Evolutionary conservation across 306 rosid species (phyloP), one percentile per base, ranked within the genome.

Genomic region (Lablab purpureus): DNA sequence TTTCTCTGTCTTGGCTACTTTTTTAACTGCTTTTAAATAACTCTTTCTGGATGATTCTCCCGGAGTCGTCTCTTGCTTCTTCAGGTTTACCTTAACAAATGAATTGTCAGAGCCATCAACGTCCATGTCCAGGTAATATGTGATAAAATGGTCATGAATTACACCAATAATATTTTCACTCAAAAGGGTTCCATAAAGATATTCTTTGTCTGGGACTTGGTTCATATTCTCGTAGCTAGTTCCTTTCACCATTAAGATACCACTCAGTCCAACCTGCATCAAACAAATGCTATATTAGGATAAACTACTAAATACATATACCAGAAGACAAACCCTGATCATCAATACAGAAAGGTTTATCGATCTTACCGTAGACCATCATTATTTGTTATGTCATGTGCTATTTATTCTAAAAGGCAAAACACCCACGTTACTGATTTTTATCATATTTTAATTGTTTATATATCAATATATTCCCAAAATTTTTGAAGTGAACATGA

Each of bases 201-300:
- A 58, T 19, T 94, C 94, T 50, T 84, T 46, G 7, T 59, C 64
- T 0, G 81, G 56, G 51, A 88, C 79, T 45, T 92, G 87, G 76
- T 87, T 84, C 66, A 83, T 74, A 72, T 92, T 84, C 12, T 89
- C 87, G 56, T 89, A 92, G 4, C 74, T 51, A 1, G 92, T 92
- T 64, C 95, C 98, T 84, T 94, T 94, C 86, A 94, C 97, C 97
- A 92, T 94, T 85, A 94, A 56, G 40, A 94, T 92, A 0, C 98
- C 98, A 75, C 97, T 89, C 1, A 92, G 92, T 50, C 97, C 98
- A 37, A 92, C 98, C 98, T 94, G 75, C 62, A 62, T 49, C 2
- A 51, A 9, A 74, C 17, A 18, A 13, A 11, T 8, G 34, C 47
- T 1, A 54, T 51, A 0, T 58, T 14, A 52, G 47, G n/a, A 1